Base-by-base conservation (phyloP, 2,329 filamentous ascomycete species). In the Aspergillus proliferans region DNA sequence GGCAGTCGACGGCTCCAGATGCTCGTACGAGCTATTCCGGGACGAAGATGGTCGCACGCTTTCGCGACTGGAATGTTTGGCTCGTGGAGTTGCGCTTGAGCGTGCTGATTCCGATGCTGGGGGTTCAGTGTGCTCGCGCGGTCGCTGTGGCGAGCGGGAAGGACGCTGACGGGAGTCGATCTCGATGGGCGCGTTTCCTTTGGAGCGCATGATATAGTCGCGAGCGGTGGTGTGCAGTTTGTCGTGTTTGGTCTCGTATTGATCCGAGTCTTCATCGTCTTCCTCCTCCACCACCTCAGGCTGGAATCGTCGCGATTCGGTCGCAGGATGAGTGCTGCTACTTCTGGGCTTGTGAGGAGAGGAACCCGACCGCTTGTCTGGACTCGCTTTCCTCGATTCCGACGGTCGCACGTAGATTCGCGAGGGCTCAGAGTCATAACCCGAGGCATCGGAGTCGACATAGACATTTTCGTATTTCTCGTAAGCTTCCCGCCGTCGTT, bases 191-290 rank as follows among this genome's bases (percentile, higher is more conserved):
- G 46, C 45, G 22, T 48, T 55, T 36, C 52, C 57, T 50, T 61
- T 66, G 24, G 66, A 64, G 18, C 65, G 64, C 42, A 57, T 54
- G 44, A 75, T 74, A 53, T 75, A 73, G 44, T 68, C 62, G 46
- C 62, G 58, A 10, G 68, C 68, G 22, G 55, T 57, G 40, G 52
- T 54, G 30, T 66, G 61, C 44, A 61, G 55, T 46, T 54, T 56
- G 39, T 70, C 61, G 28, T 67, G 58, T 54, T 71, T 73, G 22
- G 58, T 58, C 21, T 62, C 55, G 53, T 40, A 64, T 15, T 51
- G 56, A 22, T 62, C 64, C 6, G 57, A 56, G 10, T 56, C 58
- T 28, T 64, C 55, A 14, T 54, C 51, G 6, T 65, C 62, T 1
- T 63, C 59, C 6, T 63, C 52, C 48, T 30, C 26, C 26, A 12